Base-by-base conservation (phyloP, 1,284 basidiomycete genomes). In the Ganoderma meredithae region DNA sequence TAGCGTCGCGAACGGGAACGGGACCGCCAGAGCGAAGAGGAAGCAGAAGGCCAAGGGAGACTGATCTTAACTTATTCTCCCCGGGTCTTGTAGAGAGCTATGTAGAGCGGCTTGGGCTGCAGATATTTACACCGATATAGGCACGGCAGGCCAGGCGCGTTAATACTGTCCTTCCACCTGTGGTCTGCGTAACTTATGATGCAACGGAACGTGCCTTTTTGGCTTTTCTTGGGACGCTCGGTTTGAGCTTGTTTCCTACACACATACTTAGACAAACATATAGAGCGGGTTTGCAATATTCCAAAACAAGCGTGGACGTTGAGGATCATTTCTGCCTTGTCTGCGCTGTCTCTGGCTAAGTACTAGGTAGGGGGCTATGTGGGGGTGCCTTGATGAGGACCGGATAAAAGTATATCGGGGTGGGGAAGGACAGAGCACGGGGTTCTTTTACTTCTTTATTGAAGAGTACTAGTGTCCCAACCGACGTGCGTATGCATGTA, bases 11-110 rank as follows among this genome's bases (percentile, higher is more conserved):
- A 60, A 60, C 58, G 58, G 39, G 36, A 41, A 17, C 61, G n/a
- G 43, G 25, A 39, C 6, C 36, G 40, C 56, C 36, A 55, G 27
- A 33, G 56, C n/a, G 62, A 59, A 52, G n/a, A 62, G 36, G 55
- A 31, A 19, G 19, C 33, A 31, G 44, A 63, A 67, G 62, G 33
- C 61, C 10, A 63, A 63, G 61, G 61, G 55, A n/a, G 66, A 47
- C 13, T 67, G 62, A 67, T 31, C n/a, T 40, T 10, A 31, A 31
- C 31, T 31, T 31, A 31, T 33, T n/a, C 22, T 49, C 47, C 47
- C 5, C 47, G 47, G 36, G 36, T 39, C 36, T 6, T 39, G 36
- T 39, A 39, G 36, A 39, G 36, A 39, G 36, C 36, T 10, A 39
- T 10, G 36, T 39, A 49, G 22, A 25, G 8, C 12, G 22, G 47